Conservation (phyloP, 371 early-diverging fungal genomes). For the Rhizopus sp. region DNA sequence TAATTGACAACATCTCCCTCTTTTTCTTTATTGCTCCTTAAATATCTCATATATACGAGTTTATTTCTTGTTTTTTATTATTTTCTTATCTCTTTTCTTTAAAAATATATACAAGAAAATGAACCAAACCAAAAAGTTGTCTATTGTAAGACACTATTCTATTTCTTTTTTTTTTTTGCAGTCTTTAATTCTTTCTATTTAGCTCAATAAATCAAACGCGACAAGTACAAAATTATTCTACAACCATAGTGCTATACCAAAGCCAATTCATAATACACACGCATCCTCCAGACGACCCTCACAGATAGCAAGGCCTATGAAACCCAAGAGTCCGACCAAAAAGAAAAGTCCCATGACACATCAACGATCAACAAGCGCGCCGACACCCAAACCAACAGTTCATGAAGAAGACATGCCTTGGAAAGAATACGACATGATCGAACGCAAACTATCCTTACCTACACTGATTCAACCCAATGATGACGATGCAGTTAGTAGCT, state of each 20-base stretch:
- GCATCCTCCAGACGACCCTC: not conserved
- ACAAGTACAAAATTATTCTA: too few species aligned
- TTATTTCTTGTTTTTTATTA: conserved; percentile 7
- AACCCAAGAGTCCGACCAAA: not conserved
- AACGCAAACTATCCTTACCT: conserved; percentile 9
- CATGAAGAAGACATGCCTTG: conserved; percentile 11
- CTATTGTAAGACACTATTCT: not conserved
- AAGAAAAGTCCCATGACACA: not conserved
- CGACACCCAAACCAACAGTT: not conserved
- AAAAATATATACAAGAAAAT: not conserved
- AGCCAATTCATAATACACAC: not conserved
- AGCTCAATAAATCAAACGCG: not conserved
- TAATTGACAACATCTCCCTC: conserved; percentile 6
- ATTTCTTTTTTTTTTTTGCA: too few species aligned
- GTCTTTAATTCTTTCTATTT: too few species aligned
- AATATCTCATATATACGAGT: not conserved
- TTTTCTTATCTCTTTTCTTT: conserved; percentile 2
- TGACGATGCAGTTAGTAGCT: conserved; percentile 1
- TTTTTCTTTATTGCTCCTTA: not conserved
- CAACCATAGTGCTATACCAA: too few species aligned
- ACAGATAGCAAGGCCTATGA: not conserved
- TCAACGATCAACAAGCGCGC: not conserved
- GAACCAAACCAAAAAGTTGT: not conserved
- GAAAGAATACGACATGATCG: conserved; percentile 8
- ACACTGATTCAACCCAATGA: conserved; percentile 6